phyloP scores from a whole-genome alignment of 2,329 filamentous ascomycete genomes.

The Colletotrichum brevisporum region DNA sequence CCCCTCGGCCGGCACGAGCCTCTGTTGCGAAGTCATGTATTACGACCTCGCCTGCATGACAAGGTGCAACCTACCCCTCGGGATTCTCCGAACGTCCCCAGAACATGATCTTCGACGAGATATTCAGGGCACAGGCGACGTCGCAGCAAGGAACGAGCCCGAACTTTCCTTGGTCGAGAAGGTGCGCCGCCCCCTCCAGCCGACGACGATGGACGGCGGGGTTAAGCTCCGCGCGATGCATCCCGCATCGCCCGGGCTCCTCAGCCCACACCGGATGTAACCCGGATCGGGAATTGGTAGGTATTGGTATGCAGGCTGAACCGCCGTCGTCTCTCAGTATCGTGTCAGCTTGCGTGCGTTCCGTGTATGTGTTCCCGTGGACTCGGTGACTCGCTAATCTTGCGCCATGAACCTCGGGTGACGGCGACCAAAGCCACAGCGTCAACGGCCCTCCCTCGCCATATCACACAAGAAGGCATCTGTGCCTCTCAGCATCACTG shows the following conservation, averaged over 20 bases:
- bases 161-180: not conserved
- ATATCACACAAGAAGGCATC: slow-evolving; percentile 1
- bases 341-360: not conserved
- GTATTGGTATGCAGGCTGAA: not conserved
- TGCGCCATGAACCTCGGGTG: not conserved
- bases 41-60: not conserved
- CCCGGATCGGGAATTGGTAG: not conserved
- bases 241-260: not conserved
- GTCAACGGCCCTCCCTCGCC: slow-evolving; percentile 24
- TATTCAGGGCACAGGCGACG: slow-evolving; percentile 15
- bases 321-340: not conserved
- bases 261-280: slow-evolving; percentile 12
- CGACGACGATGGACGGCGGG: not conserved
- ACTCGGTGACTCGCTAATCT: not conserved
- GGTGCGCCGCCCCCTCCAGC: not conserved
- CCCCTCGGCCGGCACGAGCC: not conserved
- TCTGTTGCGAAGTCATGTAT: not conserved
- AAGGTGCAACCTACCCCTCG: not conserved
- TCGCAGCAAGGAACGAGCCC: slow-evolving; percentile 6
- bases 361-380: no score
- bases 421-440: slow-evolving; percentile 23
- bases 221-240: slow-evolving; percentile 14
- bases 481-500: not conserved
- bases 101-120: slow-evolving; percentile 7
- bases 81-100: not conserved